These are phyloP conservation scores for Rhinocladiella similis DNA, from an alignment of 2,329 filamentous ascomycete genomes.

Conservation along the genomic window DNA sequence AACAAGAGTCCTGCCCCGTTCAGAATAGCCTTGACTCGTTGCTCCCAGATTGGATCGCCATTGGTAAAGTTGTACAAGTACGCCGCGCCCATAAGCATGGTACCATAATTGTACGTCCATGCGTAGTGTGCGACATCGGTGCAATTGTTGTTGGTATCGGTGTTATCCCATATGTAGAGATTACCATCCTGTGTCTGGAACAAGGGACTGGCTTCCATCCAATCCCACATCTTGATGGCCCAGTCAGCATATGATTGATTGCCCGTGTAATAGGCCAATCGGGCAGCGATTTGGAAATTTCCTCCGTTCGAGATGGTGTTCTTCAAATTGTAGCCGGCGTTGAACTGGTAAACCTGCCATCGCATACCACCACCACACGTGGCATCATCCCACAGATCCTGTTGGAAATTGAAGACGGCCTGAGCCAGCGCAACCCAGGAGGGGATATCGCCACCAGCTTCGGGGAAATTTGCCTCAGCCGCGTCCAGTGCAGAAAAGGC, in stretches of 20 bases:
- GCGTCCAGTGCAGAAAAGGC: constrained; percentile 40
- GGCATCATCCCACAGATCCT: constrained; percentile 64
- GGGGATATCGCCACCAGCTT: constrained; percentile 47
- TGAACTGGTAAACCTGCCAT: constrained; percentile 72
- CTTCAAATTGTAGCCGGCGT: constrained; percentile 52
- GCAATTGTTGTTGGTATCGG: constrained; percentile 59
- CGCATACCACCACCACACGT: constrained; percentile 71
- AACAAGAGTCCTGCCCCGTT: constrained; percentile 49
- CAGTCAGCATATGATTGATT: constrained; percentile 41
- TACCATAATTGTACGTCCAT: constrained; percentile 66
- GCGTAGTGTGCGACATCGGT: constrained; percentile 60
- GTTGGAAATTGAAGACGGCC: constrained; percentile 76
- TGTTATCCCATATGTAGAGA: constrained; percentile 62
- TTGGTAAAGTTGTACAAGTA: constrained; percentile 68
- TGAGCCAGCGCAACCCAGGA: constrained; percentile 73
- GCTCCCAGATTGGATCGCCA: constrained; percentile 56
- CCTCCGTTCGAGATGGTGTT: constrained; percentile 55
- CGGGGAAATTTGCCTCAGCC: constrained; percentile 39
- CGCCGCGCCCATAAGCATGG: constrained; percentile 61
- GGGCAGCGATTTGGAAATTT: constrained; percentile 52
- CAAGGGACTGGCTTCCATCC: constrained; percentile 54
- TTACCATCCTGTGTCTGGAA: constrained; percentile 54
- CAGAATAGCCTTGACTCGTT: constrained; percentile 57
- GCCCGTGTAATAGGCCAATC: constrained; percentile 40
- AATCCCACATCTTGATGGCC: constrained; percentile 45